Evolutionary conservation across 1,284 basidiomycete species (phyloP), one percentile per base, ranked within the genome.

Genomic region (Tylopilus orsonianus): DNA sequence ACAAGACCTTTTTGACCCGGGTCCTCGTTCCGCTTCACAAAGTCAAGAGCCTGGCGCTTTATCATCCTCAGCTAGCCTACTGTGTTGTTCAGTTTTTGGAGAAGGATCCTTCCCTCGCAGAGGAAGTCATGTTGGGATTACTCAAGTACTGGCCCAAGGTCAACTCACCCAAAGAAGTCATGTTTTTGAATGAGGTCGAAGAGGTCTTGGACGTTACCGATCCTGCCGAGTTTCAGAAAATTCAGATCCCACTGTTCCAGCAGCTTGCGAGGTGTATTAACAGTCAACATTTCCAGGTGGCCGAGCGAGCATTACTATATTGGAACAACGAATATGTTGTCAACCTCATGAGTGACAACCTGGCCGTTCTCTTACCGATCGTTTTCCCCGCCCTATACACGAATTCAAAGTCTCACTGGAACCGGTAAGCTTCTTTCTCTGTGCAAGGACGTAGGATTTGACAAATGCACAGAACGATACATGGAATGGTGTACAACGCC

Each of bases 311-410:
- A 5, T 71, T 97, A 50, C 80, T 96, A 60, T 97, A 96, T 69
- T 97, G 94, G 94, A 97, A 99, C 74, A 99, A 99, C 72, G 97
- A 99, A 74, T 99, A 99, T 72, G 95, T 99, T 58, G 93, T 99
- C 63, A 99, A 97, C 70, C 81, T 99, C 44, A 99, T 99, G 88
- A 93, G 93, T 68, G 94, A 98, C 66, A 98, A 99, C 66, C 80
- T 99, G 56, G 74, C 84, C 16, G 72, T 87, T 52, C 85, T 99
- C 54, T 76, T 99, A 37, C 97, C 97, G 2, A 92, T 99, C 61
- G 95, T 99, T 40, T 99, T 99, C 75, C 93, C 95, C n/a, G 90
- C 94, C 7, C 73, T 99, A 56, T 98, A 97, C 69, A 90, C 88
- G 45, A 99, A 97, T 70, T 98, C 96, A 29, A 93, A 93, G 69